Base-by-base conservation (phyloP, 2,329 filamentous ascomycete genomes). In the Clathrospora elynae region DNA sequence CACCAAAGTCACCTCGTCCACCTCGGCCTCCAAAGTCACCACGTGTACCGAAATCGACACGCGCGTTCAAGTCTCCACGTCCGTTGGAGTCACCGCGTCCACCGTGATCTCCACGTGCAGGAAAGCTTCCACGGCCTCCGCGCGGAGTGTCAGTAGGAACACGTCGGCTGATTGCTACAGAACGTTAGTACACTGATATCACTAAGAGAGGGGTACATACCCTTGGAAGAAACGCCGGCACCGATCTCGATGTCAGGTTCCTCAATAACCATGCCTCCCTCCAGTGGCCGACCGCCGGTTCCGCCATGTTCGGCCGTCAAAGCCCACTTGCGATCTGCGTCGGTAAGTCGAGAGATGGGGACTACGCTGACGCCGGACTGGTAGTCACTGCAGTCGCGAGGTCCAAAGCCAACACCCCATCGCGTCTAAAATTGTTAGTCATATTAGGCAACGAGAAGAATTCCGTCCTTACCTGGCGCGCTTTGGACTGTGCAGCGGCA, bases 181-280 rank as follows among this genome's bases (percentile, higher is more conserved):
- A 1, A 8, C 30, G 46, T 67, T 42, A 66, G 52, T 31, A 28
- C 20, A 2, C 6, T 18, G 14, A 4, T 9, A 4, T 12, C 6
- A 7, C 3, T 24, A n/a, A 10, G 2, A 13, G 2, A 4, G 3
- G 2, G 17, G 3, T 16, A 17, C 51, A 43, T 68, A 78, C 78
- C 90, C 77, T 99, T 99, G 29, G 90, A 96, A 12, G 91, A 96
- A 10, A 99, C 95, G 42, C 93, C 93, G 12, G 92, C 91, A 38
- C 93, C 93, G 44, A 99, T 99, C 72, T 99, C 93, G 60, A 99
- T 99, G 66, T 99, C 93, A 3, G 93, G 93, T 72, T 99, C 93
- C 68, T 99, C 93, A 17, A 99, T 87, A 5, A 91, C 87, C 73
- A 99, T 83, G 28, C 91, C 90, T 10, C 82, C 77, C 64, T 90